Conservation (phyloP, 202 grass and related monocot genomes). For the Alloteropsis angusta region DNA sequence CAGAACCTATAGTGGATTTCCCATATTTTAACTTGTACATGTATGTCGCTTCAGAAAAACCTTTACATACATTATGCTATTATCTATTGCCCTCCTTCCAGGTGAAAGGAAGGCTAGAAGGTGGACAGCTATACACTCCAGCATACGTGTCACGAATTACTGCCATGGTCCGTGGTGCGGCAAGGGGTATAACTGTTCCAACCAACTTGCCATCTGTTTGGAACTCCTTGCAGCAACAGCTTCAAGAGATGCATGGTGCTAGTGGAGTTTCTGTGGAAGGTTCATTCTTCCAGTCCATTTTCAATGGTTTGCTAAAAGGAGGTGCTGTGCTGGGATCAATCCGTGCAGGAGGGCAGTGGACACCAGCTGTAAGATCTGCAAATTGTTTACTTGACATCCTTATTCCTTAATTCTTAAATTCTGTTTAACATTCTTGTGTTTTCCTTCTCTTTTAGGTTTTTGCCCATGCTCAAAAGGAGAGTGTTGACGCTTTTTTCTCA, state of each 20-base stretch:
- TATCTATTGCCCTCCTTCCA: constrained; percentile 16
- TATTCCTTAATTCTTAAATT: constrained; percentile 4
- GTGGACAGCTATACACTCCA: constrained; percentile 90
- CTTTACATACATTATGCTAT: not conserved
- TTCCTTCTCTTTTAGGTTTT: constrained; percentile 56
- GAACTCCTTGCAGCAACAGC: constrained; percentile 86
- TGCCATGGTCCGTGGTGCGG: constrained; percentile 85
- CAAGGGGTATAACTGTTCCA: constrained; percentile 78
- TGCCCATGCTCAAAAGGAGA: constrained; percentile 95
- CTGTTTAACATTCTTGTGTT: constrained; percentile 20
- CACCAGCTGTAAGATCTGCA: constrained; percentile 71
- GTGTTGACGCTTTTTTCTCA: constrained; percentile 91
- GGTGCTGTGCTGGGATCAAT: constrained; percentile 64
- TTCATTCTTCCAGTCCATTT: constrained; percentile 93
- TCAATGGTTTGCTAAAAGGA: constrained; percentile 81
- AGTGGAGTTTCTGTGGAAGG: constrained; percentile 84
- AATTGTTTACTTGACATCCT: constrained; percentile 22
- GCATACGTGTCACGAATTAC: constrained; percentile 82
- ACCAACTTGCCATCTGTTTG: constrained; percentile 85
- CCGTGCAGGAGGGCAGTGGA: constrained; percentile 86
- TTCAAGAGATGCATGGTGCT: constrained; percentile 81
- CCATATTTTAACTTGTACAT: not conserved
- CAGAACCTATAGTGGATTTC: not conserved
- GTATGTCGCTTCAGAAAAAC: not conserved
- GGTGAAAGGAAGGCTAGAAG: constrained; percentile 96